Evolutionary conservation across 345 rosid genomes (phyloP).

Genomic region (Syzygium grande): DNA sequence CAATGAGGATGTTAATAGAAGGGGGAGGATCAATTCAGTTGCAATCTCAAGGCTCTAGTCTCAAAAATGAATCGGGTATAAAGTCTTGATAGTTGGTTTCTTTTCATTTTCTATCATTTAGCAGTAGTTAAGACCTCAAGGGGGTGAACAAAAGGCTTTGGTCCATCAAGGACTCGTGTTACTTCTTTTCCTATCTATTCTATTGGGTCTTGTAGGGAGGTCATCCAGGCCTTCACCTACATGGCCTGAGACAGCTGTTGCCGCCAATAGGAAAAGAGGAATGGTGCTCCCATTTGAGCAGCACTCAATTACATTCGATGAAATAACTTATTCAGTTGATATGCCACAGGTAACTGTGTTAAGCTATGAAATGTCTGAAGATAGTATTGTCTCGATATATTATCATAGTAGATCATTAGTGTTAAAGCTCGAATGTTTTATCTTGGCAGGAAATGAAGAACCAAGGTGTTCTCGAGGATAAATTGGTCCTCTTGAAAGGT

Average conservation of each 20-base stretch:
- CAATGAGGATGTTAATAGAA: constrained; percentile 5
- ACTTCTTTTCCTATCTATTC: neutral
- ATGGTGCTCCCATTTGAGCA: constrained; percentile 57
- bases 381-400: too few species aligned
- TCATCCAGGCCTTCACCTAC: neutral
- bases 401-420: too few species aligned
- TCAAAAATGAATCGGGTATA: constrained; percentile 7
- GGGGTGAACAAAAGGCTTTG: neutral
- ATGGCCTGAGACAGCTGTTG: neutral
- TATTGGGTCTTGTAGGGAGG: neutral
- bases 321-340: constrained; percentile 36
- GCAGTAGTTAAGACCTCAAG: neutral
- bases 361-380: neutral
- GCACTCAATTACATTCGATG: constrained; percentile 41
- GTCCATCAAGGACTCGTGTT: neutral
- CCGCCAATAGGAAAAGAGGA: constrained; percentile 24
- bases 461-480: constrained; percentile 31
- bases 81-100: neutral
- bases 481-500: constrained; percentile 34
- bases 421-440: neutral
- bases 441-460: constrained; percentile 36
- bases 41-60: constrained; percentile 9
- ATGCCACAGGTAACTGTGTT: constrained; percentile 40
- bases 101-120: neutral
- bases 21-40: constrained; percentile 19